Evolutionary conservation across 441 rosid species (phyloP).

Genomic region (Biscutella laevigata): DNA sequence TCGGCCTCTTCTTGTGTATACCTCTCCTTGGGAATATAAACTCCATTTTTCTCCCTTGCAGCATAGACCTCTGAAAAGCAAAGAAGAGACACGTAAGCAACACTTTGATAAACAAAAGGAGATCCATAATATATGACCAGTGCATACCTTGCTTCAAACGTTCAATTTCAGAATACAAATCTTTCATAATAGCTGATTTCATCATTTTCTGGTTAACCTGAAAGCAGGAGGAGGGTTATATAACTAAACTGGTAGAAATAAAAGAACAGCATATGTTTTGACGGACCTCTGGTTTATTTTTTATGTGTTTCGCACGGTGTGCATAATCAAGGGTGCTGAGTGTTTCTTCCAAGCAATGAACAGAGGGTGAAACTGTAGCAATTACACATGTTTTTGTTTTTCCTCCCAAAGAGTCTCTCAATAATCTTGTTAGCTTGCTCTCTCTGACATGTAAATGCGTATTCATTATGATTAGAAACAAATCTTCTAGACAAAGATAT

Average conservation of each 20-base stretch:
- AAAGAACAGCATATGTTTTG: not conserved
- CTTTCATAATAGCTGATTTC: constrained; percentile 94
- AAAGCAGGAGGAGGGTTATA: constrained; percentile 19
- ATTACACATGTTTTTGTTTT: constrained; percentile 97
- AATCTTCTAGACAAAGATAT: too few species aligned
- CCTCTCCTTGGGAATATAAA: constrained; percentile 88
- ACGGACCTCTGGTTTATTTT: constrained; percentile 92
- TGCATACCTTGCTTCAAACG: constrained; percentile 79
- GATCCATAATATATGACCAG: constrained; percentile 2
- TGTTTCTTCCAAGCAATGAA: constrained; percentile 93
- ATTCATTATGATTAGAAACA: too few species aligned
- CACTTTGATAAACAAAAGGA: not conserved
- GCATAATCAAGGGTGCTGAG: constrained; percentile 98
- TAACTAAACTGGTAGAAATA: constrained; percentile 1
- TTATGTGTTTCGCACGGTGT: constrained; percentile 93
- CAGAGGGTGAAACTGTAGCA: constrained; percentile 89
- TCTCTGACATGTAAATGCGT: constrained; percentile 44
- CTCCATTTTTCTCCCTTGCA: constrained; percentile 96
- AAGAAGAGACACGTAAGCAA: not conserved
- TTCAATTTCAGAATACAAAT: constrained; percentile 83
- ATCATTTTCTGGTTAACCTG: constrained; percentile 99
- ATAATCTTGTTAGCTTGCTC: constrained; percentile 83
- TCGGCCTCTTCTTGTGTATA: constrained; percentile 90
- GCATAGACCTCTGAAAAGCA: constrained; percentile 76
- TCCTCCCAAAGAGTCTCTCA: constrained; percentile 98